Evolutionary conservation across 352 stramenopile genomes (phyloP).

Genomic region (Globisporangium radiosum): DNA sequence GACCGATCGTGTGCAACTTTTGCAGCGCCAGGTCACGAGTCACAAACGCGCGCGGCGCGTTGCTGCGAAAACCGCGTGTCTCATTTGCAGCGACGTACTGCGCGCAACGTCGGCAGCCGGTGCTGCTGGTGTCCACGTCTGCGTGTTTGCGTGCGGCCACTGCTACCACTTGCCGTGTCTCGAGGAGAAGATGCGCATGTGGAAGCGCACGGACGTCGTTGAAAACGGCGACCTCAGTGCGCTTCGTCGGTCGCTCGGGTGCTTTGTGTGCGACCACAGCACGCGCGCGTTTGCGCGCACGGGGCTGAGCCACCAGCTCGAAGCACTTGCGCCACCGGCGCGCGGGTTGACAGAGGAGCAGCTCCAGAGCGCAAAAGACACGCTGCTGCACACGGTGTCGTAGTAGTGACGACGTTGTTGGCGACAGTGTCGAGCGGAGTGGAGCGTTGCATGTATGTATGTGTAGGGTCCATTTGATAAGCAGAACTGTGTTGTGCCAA

Average conservation of each 20-base stretch:
- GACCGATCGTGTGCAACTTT: constrained; percentile 61
- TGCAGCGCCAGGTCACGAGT: constrained; percentile 55
- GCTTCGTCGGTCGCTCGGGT: constrained; percentile 44
- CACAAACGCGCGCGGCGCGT: constrained; percentile 63
- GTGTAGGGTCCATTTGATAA: too few relatives aligned
- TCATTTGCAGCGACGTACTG: constrained; percentile 58
- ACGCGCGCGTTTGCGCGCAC: constrained; percentile 49
- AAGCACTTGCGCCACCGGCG: constrained; percentile 23
- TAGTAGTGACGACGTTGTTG: background rate
- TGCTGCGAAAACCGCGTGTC: constrained; percentile 45
- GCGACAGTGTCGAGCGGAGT: too few relatives aligned
- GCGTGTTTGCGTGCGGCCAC: constrained; percentile 80
- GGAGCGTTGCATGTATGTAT: too few relatives aligned
- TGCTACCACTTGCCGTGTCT: constrained; percentile 76
- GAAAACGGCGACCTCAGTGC: constrained; percentile 34
- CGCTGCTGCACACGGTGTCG: constrained; percentile 21
- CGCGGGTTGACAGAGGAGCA: constrained; percentile 64
- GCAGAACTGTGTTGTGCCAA: too few relatives aligned
- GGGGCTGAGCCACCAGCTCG: constrained; percentile 30
- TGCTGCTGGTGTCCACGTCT: constrained; percentile 32
- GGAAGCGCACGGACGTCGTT: constrained; percentile 60
- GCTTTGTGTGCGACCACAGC: constrained; percentile 81
- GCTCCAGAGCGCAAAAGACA: constrained; percentile 71
- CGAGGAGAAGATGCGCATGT: constrained; percentile 85
- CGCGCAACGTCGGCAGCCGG: constrained; percentile 30